phyloP scores from a whole-genome alignment of 1,139 yeast genomes.

The Suhomyces terraborum region DNA sequence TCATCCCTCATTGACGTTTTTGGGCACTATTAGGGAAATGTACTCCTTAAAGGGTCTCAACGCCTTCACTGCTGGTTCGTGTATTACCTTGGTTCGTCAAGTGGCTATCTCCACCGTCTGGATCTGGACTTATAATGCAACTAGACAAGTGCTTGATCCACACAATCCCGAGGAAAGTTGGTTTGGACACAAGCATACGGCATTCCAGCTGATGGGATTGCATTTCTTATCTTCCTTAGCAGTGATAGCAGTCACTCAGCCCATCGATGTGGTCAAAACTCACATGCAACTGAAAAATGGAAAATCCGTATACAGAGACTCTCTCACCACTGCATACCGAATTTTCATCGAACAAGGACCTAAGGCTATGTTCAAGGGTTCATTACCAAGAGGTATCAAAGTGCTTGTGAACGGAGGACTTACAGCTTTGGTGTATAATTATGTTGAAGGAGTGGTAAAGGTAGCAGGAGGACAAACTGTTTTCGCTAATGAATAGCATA shows the following conservation, averaged over 20 bases:
- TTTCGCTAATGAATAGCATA: constrained; percentile 34
- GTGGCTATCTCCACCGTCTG: constrained; percentile 77
- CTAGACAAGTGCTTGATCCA: constrained; percentile 70
- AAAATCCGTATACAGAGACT: constrained; percentile 60
- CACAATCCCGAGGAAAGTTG: constrained; percentile 48
- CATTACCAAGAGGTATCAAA: constrained; percentile 76
- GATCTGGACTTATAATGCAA: constrained; percentile 77
- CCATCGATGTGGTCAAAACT: constrained; percentile 86
- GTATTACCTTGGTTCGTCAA: constrained; percentile 79
- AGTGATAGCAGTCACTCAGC: constrained; percentile 83
- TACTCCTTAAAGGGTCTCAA: constrained; percentile 71
- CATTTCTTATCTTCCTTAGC: constrained; percentile 62
- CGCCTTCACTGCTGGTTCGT: constrained; percentile 81
- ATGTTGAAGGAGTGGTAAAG: constrained; percentile 54
- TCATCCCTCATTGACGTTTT: constrained; percentile 56
- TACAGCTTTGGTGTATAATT: constrained; percentile 68
- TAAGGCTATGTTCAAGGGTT: constrained; percentile 70
- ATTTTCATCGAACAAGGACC: constrained; percentile 71
- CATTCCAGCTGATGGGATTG: constrained; percentile 47
- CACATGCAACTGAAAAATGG: constrained; percentile 83
- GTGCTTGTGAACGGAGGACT: constrained; percentile 80
- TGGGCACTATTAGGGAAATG: constrained; percentile 62
- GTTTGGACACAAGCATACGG: constrained; percentile 49
- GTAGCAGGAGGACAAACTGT: constrained; percentile 54
- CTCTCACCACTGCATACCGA: constrained; percentile 71